A percentile compares a stretch with the other conserved stretches of the same genome.
Conservation (phyloP, 78 protist genomes). For the Cyanophora paradoxa region DNA sequence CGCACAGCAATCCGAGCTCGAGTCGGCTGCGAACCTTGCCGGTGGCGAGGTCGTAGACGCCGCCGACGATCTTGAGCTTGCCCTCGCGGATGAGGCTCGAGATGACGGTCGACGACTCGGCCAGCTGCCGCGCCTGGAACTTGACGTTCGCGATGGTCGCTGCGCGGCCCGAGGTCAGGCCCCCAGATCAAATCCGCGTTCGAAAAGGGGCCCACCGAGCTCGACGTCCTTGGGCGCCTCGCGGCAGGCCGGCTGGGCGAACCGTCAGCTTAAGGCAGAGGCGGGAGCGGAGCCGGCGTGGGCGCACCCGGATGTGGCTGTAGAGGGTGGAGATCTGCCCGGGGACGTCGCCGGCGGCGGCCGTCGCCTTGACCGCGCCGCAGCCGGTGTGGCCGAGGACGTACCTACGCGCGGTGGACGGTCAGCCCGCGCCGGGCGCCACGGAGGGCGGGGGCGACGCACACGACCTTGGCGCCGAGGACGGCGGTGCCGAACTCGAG, state of each 20-base stretch:
- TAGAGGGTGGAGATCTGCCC: background rate
- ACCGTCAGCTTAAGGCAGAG: too few species aligned
- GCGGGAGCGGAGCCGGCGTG: too few species aligned
- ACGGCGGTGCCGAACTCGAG: background rate
- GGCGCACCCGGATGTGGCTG: background rate
- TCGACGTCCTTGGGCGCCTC: background rate
- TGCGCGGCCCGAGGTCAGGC: too few species aligned
- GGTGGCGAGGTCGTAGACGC: too few species aligned
- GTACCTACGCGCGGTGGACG: too few species aligned
- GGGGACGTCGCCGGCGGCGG: background rate
- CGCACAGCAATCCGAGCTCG: too few species aligned
- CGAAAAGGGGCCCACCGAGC: too few species aligned
- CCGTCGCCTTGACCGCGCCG: background rate
- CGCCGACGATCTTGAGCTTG: too few species aligned
- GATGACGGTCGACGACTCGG: background rate
- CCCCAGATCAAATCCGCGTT: too few species aligned
- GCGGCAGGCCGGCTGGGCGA: background rate
- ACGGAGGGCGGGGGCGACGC: too few species aligned
- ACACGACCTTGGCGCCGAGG: background rate
- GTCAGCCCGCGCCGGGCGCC: too few species aligned
- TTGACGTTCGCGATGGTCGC: background rate
- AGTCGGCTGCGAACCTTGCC: too few species aligned
- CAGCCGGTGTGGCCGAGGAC: background rate
- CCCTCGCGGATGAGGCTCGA: background rate
- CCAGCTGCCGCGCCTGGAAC: background rate